phyloP scores from a whole-genome alignment of 1,284 basidiomycete species.

The Tilletiaria anomala region DNA sequence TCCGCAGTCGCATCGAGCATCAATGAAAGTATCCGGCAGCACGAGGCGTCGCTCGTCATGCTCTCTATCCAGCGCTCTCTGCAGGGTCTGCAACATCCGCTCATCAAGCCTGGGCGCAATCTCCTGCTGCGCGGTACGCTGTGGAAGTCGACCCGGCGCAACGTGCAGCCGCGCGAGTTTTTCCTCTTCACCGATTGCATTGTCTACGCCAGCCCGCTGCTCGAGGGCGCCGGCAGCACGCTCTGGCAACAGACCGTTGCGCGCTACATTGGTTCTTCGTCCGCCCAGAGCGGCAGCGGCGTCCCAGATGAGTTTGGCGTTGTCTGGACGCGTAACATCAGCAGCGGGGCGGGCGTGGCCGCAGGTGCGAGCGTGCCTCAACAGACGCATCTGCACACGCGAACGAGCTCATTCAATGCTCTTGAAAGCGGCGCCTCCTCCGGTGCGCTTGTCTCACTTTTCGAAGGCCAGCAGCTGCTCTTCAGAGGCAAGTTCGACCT shows the following conservation, averaged over 20 bases:
- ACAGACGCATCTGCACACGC: no score
- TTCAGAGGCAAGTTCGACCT: slow-evolving; percentile 31
- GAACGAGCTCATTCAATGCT: no score
- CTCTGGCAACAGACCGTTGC: not conserved
- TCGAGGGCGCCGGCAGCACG: not conserved
- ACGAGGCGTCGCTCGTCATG: slow-evolving; percentile 34
- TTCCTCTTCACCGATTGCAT: slow-evolving; percentile 38
- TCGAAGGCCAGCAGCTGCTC: slow-evolving; percentile 20
- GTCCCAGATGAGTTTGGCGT: not conserved
- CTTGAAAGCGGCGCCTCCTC: no score
- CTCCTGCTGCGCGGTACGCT: slow-evolving; percentile 29
- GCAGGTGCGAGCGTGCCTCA: no score
- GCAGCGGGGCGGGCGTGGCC: no score
- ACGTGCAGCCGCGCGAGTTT: slow-evolving; percentile 34
- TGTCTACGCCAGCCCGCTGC: slow-evolving; percentile 22
- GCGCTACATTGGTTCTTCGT: not conserved
- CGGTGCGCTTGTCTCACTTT: no score
- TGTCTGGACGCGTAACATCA: no score
- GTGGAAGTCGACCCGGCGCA: slow-evolving; percentile 32
- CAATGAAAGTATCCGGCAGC: slow-evolving; percentile 35
- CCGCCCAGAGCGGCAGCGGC: not conserved
- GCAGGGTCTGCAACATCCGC: slow-evolving; percentile 24
- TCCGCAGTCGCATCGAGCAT: slow-evolving; percentile 27
- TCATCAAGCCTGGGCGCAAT: slow-evolving; percentile 28
- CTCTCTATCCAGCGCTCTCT: slow-evolving; percentile 30